phyloP scores from a whole-genome alignment of 1,139 yeast species.

The Pichia sp. region DNA sequence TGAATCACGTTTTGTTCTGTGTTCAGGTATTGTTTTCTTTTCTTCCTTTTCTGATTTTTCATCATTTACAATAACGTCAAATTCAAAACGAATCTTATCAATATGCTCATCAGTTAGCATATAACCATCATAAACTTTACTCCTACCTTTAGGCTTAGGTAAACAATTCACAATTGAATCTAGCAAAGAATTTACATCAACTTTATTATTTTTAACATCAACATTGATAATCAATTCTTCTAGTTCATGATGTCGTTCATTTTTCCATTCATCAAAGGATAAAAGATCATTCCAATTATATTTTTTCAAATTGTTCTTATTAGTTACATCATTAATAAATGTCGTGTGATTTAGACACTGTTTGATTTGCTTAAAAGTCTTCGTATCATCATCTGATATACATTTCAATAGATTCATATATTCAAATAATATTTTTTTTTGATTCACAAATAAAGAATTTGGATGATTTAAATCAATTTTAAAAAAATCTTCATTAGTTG shows the following conservation, averaged over 20 bases:
- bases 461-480: constrained; percentile 18
- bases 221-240: constrained; percentile 8
- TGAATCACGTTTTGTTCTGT: not conserved
- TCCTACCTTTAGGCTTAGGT: constrained; percentile 33
- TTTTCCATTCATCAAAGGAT: constrained; percentile 12
- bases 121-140: constrained; percentile 45
- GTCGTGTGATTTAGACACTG: no score
- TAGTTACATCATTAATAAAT: no score
- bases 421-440: constrained; percentile 15
- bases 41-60: not conserved
- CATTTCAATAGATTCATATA: constrained; percentile 18
- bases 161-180: constrained; percentile 22
- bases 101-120: constrained; percentile 33
- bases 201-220: constrained; percentile 3
- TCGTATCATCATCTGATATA: constrained; percentile 12
- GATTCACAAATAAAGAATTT: constrained; percentile 20
- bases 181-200: constrained; percentile 25
- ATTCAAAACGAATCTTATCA: constrained; percentile 8
- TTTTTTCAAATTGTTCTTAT: constrained; percentile 3
- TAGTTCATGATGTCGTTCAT: constrained; percentile 8
- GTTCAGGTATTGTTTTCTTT: not conserved
- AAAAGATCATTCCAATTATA: constrained; percentile 17
- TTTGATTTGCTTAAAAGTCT: constrained; percentile 5
- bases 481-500: constrained; percentile 17
- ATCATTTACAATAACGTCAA: not conserved